A percentile compares a stretch with the other conserved stretches of the same genome.
Evolutionary conservation across 441 rosid genomes (phyloP).

Genomic region (Breynia disticha): DNA sequence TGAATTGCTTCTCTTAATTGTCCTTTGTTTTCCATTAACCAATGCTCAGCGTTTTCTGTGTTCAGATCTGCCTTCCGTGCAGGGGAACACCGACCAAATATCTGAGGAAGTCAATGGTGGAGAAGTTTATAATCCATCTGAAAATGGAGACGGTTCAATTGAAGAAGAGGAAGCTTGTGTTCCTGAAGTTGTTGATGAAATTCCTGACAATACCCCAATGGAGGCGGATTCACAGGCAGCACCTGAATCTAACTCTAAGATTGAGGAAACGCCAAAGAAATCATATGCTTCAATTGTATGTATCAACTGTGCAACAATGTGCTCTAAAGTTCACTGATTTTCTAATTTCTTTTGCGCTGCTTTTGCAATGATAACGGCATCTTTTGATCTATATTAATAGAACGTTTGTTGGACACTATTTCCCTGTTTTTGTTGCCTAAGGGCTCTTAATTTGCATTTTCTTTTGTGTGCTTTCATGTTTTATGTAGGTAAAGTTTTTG

Average conservation of each 20-base stretch:
- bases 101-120: constrained; percentile 30
- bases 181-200: constrained; percentile 49
- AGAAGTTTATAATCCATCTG: constrained; percentile 42
- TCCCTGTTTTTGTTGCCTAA: neutral
- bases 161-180: constrained; percentile 47
- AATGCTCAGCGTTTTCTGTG: constrained; percentile 12
- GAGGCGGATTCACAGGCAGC: constrained; percentile 23
- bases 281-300: constrained; percentile 70
- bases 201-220: constrained; percentile 23
- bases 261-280: constrained; percentile 59
- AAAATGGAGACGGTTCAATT: constrained; percentile 39
- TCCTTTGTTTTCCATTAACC: neutral
- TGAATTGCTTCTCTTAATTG: constrained; percentile 3
- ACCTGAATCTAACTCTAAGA: constrained; percentile 31
- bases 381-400: too few species aligned
- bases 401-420: neutral
- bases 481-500: constrained; percentile 46
- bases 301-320: neutral
- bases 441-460: neutral
- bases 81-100: constrained; percentile 30
- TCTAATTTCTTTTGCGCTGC: neutral
- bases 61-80: constrained; percentile 22
- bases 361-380: too few species aligned
- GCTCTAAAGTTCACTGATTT: too few species aligned
- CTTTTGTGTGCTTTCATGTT: neutral